Base-by-base conservation (phyloP, 441 rosid species). In the Breynia disticha region DNA sequence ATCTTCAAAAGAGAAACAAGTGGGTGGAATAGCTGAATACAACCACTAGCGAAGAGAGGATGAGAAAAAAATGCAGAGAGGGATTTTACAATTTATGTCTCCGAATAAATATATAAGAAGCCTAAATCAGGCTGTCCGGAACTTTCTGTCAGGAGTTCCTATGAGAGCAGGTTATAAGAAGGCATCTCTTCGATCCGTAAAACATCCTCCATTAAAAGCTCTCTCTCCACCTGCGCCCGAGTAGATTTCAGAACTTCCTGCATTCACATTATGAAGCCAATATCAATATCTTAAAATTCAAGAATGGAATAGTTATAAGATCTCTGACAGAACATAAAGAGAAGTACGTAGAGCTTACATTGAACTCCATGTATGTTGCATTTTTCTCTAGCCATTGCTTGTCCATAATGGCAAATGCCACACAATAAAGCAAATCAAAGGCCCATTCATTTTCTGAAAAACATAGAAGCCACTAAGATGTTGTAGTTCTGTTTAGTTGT, bases 321-420 rank as follows among this genome's bases (percentile, higher is more conserved):
- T n/a, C n/a, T n/a, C n/a, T n/a, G n/a, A n/a, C n/a, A n/a, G 19
- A 45, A 12, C 16, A 14, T 16, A 11, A 5, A 19, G 18, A 5
- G 1, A 35, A 15, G 8, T 1, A n/a, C 52, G 47, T 8, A 49
- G 55, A 24, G 56, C 91, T 77, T 64, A 90, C 96, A 59, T 90
- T 90, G 73, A 90, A 90, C 67, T 90, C 95, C 96, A 90, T 90
- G 73, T 87, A 90, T 3, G 95, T 78, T 19, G 98, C 98, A 59
- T 79, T 83, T 74, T 75, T 81, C 55, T 83, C 88, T 19, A 90
- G 75, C 98, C 98, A 90, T 74, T 83, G 93, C 68, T 87, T 83
- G 80, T 87, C 96, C 95, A 90, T 90, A 9, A 90, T 72, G 67
- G 69, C 64, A 61, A 90, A 90, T 11, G 96, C 93, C 61, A 90